A percentile compares a stretch with the other conserved stretches of the same genome.
These are phyloP conservation scores for Ceriops decandra DNA, from an alignment of 345 rosid species.

Conservation along the genomic window DNA sequence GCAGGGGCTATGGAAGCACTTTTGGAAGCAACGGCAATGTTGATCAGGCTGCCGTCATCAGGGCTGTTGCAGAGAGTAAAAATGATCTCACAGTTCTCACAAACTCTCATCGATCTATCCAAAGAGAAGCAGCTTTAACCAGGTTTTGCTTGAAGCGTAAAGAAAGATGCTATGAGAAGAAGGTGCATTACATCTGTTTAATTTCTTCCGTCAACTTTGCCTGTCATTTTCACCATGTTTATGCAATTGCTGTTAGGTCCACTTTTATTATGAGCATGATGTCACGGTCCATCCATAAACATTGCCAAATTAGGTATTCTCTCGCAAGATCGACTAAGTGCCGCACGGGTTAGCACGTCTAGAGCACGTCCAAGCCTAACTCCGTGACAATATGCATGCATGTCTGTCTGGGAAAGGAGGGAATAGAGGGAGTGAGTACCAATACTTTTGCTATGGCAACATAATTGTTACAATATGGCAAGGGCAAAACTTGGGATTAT, in stretches of 20 bases:
- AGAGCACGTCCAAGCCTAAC: too few relatives aligned
- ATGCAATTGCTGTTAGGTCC: not conserved
- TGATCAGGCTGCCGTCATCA: slow-evolving; percentile 37
- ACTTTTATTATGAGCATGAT: not conserved
- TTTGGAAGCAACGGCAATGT: slow-evolving; percentile 46
- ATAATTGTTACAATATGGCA: too few relatives aligned
- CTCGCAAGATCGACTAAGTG: too few relatives aligned
- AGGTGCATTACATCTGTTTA: slow-evolving; percentile 38
- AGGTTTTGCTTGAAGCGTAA: slow-evolving; percentile 93
- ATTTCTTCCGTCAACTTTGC: not conserved
- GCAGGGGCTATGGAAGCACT: slow-evolving; percentile 46
- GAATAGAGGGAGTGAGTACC: too few relatives aligned
- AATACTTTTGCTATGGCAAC: too few relatives aligned
- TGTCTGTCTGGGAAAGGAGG: too few relatives aligned
- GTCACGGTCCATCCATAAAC: too few relatives aligned
- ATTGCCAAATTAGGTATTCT: too few relatives aligned
- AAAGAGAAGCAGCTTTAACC: slow-evolving; percentile 82
- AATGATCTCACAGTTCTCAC: slow-evolving; percentile 37
- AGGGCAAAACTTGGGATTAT: too few relatives aligned
- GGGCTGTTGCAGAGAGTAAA: slow-evolving; percentile 47
- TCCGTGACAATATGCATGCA: too few relatives aligned
- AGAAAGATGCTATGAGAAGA: slow-evolving; percentile 89
- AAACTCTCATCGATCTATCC: slow-evolving; percentile 44
- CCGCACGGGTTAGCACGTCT: too few relatives aligned
- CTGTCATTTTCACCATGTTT: too few relatives aligned